phyloP scores from a whole-genome alignment of 257 asterid genomes.

The Solanum lignicaule region DNA sequence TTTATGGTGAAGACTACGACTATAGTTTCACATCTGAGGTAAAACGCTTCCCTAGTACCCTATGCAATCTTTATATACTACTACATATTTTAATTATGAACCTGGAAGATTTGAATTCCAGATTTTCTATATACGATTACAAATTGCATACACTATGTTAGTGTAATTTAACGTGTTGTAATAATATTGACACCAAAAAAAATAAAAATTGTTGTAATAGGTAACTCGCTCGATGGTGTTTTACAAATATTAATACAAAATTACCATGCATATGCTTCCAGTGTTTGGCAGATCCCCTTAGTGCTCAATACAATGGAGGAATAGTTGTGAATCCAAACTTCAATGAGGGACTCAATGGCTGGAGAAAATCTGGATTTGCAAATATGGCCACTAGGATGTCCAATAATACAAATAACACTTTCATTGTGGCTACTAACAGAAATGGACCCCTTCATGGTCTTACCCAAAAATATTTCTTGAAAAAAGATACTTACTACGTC shows the following conservation, averaged over 20 bases:
- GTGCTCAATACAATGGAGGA: slow-evolving; percentile 30
- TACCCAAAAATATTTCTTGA: slow-evolving; percentile 4
- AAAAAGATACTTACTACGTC: not conserved
- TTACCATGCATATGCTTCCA: not conserved
- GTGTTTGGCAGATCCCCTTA: slow-evolving; percentile 24
- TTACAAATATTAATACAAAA: not conserved
- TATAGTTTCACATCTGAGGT: slow-evolving; percentile 39
- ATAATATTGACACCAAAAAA: not conserved
- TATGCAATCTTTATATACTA: not conserved
- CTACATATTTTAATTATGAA: not conserved
- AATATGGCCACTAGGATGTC: not conserved
- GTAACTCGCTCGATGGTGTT: not conserved
- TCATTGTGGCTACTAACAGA: slow-evolving; percentile 5
- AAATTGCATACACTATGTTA: not conserved
- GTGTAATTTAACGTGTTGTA: rapidly evolving
- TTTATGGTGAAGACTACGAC: slow-evolving; percentile 35
- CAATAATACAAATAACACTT: slow-evolving; percentile 5
- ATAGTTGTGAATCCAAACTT: slow-evolving; percentile 22
- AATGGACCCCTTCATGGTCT: not conserved
- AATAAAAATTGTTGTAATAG: not conserved
- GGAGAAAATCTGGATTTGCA: slow-evolving; percentile 13
- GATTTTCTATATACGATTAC: not conserved
- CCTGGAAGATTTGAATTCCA: not conserved
- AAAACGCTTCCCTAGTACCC: not conserved
- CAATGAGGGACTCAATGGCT: slow-evolving; percentile 12